Evolutionary conservation across 805 yeast genomes (phyloP).

Genomic region (Priceomyces medius): DNA sequence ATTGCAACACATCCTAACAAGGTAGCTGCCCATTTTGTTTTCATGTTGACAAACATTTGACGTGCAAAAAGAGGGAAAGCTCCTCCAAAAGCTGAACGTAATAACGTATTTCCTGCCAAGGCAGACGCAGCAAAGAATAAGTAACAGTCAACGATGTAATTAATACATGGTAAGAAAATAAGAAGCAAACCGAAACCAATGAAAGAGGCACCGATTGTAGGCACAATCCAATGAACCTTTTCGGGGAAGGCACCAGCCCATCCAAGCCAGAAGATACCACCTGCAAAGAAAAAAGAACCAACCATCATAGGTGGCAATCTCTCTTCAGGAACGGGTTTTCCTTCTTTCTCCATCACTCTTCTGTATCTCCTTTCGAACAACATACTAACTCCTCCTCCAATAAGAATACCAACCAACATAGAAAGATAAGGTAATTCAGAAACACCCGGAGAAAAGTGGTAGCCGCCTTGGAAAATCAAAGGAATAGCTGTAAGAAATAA

Average conservation of each 20-base stretch:
- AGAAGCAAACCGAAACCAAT: slow-evolving; percentile 49
- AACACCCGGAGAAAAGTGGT: slow-evolving; percentile 22
- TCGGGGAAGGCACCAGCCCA: slow-evolving; percentile 82
- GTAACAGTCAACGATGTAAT: slow-evolving; percentile 62
- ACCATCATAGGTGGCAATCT: slow-evolving; percentile 75
- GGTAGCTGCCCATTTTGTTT: slow-evolving; percentile 55
- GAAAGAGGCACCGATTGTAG: slow-evolving; percentile 46
- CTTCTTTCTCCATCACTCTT: slow-evolving; percentile 50
- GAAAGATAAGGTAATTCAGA: slow-evolving; percentile 29
- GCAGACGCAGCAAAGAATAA: slow-evolving; percentile 61
- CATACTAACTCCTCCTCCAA: slow-evolving; percentile 27
- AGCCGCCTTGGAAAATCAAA: slow-evolving; percentile 38
- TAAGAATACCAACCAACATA: slow-evolving; percentile 33
- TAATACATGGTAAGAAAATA: slow-evolving; percentile 58
- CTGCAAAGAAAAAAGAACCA: slow-evolving; percentile 69
- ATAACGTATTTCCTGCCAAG: slow-evolving; percentile 61
- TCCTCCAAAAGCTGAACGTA: slow-evolving; percentile 59
- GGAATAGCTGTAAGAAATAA: slow-evolving; percentile 39
- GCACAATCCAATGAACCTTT: slow-evolving; percentile 74
- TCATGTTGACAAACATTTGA: slow-evolving; percentile 50
- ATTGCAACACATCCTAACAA: slow-evolving; percentile 53
- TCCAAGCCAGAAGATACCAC: slow-evolving; percentile 81
- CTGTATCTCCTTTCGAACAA: slow-evolving; percentile 17
- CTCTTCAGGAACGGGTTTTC: slow-evolving; percentile 70
- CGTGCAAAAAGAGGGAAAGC: slow-evolving; percentile 60